These are phyloP conservation scores for Cinnamomum chago DNA, from an alignment of 164 flowering plant genomes.

Conservation along the genomic window DNA sequence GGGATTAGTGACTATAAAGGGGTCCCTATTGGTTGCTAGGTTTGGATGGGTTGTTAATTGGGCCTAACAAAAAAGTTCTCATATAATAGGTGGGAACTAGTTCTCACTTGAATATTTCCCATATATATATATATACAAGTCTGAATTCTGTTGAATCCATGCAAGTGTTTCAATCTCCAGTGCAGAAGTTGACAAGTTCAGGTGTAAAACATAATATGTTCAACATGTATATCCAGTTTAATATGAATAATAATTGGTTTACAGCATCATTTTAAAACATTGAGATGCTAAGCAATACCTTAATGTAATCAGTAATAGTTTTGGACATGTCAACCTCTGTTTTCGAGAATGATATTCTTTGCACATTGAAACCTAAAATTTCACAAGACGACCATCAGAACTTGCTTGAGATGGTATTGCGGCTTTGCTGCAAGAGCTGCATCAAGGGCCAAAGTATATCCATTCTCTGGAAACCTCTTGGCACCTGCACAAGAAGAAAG, in stretches of 20 bases:
- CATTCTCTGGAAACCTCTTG: constrained; percentile 61
- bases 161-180: not conserved
- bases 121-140: no score
- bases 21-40: no score
- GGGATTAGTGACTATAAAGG: no score
- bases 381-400: constrained; percentile 11
- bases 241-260: not conserved
- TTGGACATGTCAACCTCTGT: not conserved
- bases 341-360: not conserved
- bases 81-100: no score
- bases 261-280: not conserved
- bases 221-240: not conserved
- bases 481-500: constrained; percentile 32
- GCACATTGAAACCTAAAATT: not conserved
- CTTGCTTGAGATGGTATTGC: constrained; percentile 26
- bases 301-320: not conserved
- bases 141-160: not conserved
- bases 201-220: not conserved
- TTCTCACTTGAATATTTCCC: no score
- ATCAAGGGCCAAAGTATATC: constrained; percentile 81
- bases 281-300: not conserved
- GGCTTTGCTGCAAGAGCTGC: constrained; percentile 55
- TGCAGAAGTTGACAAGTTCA: not conserved
- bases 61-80: no score
- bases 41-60: no score